Percentiles rank a stretch among this genome's conserved stretches.
These are phyloP conservation scores for Thalassiosira profunda DNA, from an alignment of 108 stramenopile genomes.

Conservation along the genomic window DNA sequence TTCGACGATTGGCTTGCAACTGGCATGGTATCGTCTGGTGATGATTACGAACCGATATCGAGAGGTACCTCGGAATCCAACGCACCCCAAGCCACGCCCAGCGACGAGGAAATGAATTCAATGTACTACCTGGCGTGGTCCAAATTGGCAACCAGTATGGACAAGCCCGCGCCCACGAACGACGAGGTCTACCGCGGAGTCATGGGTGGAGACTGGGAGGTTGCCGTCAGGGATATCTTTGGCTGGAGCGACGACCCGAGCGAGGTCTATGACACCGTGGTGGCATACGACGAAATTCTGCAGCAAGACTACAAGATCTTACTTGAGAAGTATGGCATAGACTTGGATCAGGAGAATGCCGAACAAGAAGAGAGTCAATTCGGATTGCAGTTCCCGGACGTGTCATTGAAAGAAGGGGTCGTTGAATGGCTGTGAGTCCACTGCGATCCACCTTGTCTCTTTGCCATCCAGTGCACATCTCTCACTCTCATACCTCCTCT, in stretches of 20 bases:
- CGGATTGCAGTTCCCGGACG: slow-evolving; percentile 35
- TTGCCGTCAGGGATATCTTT: slow-evolving; percentile 59
- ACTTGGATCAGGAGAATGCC: slow-evolving; percentile 21
- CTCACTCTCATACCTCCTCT: not conserved
- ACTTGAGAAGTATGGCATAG: slow-evolving; percentile 6
- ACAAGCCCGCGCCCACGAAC: slow-evolving; percentile 38
- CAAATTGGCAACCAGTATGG: slow-evolving; percentile 52
- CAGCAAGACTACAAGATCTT: slow-evolving; percentile 28
- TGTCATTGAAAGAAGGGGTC: slow-evolving; percentile 44
- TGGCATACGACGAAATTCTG: slow-evolving; percentile 31
- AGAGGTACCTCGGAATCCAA: not conserved
- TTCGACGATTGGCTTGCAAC: slow-evolving; percentile 61
- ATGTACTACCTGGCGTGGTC: slow-evolving; percentile 52
- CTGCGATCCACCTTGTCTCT: not conserved
- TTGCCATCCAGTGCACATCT: not conserved
- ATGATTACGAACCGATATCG: slow-evolving; percentile 18
- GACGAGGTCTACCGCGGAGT: slow-evolving; percentile 54
- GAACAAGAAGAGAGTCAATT: slow-evolving; percentile 24
- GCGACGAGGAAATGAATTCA: slow-evolving; percentile 40
- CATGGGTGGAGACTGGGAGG: slow-evolving; percentile 50
- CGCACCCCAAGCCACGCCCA: slow-evolving; percentile 12
- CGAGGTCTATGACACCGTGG: slow-evolving; percentile 57
- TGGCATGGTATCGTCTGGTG: slow-evolving; percentile 9
- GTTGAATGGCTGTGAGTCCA: slow-evolving; percentile 61
- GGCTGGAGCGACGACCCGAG: slow-evolving; percentile 54